A percentile compares a stretch with the other conserved stretches of the same genome.
These are phyloP conservation scores for Taxawa tesnikishii DNA, from an alignment of 2,329 filamentous ascomycete species.

Conservation along the genomic window DNA sequence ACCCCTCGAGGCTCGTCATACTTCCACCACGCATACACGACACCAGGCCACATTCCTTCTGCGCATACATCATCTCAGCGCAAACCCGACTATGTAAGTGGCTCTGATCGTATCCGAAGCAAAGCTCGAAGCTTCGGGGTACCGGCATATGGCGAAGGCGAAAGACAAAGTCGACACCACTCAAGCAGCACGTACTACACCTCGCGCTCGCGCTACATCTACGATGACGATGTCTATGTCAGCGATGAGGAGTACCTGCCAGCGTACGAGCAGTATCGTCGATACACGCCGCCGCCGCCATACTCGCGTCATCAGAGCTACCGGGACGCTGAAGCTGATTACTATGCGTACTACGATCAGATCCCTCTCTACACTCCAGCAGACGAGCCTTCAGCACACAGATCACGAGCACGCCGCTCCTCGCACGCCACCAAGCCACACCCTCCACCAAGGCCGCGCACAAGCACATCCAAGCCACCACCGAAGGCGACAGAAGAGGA, in stretches of 20 bases:
- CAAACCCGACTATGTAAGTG: slow-evolving; percentile 56
- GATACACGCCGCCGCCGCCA: slow-evolving; percentile 29
- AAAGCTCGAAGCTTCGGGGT: slow-evolving; percentile 22
- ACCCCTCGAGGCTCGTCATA: slow-evolving; percentile 26
- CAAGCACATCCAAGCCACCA: slow-evolving; percentile 16
- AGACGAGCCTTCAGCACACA: slow-evolving; percentile 25
- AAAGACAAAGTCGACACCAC: slow-evolving; percentile 1
- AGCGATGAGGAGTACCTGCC: slow-evolving; percentile 28
- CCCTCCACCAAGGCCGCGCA: slow-evolving; percentile 24
- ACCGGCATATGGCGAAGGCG: slow-evolving; percentile 17
- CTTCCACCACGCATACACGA: slow-evolving; percentile 31
- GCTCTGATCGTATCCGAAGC: slow-evolving; percentile 33
- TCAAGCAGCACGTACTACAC: slow-evolving; percentile 29
- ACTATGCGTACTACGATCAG: slow-evolving; percentile 34
- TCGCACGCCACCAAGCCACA: slow-evolving; percentile 32
- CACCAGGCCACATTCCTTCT: slow-evolving; percentile 24
- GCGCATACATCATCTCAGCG: slow-evolving; percentile 28
- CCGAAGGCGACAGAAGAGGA: slow-evolving; percentile 53
- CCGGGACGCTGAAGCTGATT: slow-evolving; percentile 38
- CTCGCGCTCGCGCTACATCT: slow-evolving; percentile 43
- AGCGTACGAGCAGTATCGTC: slow-evolving; percentile 26
- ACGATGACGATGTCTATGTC: slow-evolving; percentile 44
- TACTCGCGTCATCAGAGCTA: slow-evolving; percentile 43
- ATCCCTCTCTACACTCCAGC: slow-evolving; percentile 30
- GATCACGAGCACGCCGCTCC: slow-evolving; percentile 34